A percentile compares a stretch with the other conserved stretches of the same genome.
Conservation (phyloP, 805 yeast species). For the Yarrowia deformans region DNA sequence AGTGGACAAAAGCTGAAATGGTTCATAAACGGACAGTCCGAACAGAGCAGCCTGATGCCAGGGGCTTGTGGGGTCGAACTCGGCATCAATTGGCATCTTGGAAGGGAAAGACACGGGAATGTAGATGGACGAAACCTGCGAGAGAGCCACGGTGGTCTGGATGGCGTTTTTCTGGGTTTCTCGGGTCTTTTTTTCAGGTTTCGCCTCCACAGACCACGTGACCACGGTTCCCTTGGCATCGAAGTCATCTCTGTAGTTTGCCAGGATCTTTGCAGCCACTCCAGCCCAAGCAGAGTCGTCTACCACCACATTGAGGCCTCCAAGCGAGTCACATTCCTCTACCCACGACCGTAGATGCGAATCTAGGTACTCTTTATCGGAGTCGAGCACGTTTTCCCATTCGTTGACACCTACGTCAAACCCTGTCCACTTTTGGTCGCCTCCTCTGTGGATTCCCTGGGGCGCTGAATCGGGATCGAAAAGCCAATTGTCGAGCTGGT, state of each 20-base stretch:
- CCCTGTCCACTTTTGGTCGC: slow-evolving; percentile 44
- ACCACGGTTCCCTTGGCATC: slow-evolving; percentile 58
- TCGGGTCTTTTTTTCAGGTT: slow-evolving; percentile 42
- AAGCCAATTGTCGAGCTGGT: slow-evolving; percentile 67
- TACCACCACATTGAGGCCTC: slow-evolving; percentile 72
- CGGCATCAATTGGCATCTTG: slow-evolving; percentile 41
- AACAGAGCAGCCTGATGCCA: slow-evolving; percentile 58
- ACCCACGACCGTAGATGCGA: slow-evolving; percentile 64
- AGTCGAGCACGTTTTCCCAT: slow-evolving; percentile 53
- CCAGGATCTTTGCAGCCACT: slow-evolving; percentile 60
- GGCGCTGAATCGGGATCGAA: slow-evolving; percentile 53
- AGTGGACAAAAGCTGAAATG: slow-evolving; percentile 53
- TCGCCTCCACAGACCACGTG: slow-evolving; percentile 57
- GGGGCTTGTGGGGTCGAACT: slow-evolving; percentile 44
- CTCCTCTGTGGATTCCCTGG: slow-evolving; percentile 50
- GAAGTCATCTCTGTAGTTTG: slow-evolving; percentile 72
- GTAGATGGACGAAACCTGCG: slow-evolving; percentile 60
- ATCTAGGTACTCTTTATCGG: slow-evolving; percentile 61
- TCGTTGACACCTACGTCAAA: slow-evolving; percentile 66
- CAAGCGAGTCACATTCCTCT: slow-evolving; percentile 77
- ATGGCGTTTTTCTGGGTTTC: slow-evolving; percentile 54
- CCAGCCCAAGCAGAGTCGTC: slow-evolving; percentile 93
- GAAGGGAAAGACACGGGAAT: slow-evolving; percentile 59
- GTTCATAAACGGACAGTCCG: slow-evolving; percentile 55
- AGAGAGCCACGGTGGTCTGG: slow-evolving; percentile 56